Conservation (phyloP, 2,329 filamentous ascomycete species). For the Zasmidium angulare region DNA sequence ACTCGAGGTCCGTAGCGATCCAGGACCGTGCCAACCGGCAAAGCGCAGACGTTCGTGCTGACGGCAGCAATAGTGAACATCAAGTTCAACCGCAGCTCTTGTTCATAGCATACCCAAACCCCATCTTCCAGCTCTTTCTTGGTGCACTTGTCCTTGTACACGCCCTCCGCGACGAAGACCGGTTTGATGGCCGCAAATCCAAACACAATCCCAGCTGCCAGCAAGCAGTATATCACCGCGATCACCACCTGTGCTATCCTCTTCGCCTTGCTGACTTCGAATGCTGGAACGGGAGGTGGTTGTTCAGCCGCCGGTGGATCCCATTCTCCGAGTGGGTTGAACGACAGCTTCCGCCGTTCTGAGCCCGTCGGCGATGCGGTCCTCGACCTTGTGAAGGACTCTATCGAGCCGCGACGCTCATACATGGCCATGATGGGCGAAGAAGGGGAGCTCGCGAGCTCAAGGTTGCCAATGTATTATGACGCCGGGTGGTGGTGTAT, state of each 20-base stretch:
- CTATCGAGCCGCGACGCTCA: slow-evolving; percentile 29
- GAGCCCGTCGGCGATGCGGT: slow-evolving; percentile 34
- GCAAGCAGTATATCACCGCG: slow-evolving; percentile 70
- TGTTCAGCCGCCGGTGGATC: slow-evolving; percentile 39
- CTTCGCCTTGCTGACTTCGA: slow-evolving; percentile 55
- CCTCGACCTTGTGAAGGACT: slow-evolving; percentile 28
- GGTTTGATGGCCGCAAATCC: slow-evolving; percentile 85
- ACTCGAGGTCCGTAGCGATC: slow-evolving; percentile 79
- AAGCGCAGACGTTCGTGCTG: slow-evolving; percentile 79
- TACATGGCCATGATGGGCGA: slow-evolving; percentile 24
- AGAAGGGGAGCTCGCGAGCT: slow-evolving; percentile 7
- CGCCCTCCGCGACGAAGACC: slow-evolving; percentile 69
- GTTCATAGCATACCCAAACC: slow-evolving; percentile 56
- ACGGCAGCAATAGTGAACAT: slow-evolving; percentile 93
- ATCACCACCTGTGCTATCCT: slow-evolving; percentile 65
- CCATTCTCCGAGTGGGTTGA: slow-evolving; percentile 51
- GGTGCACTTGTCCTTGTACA: slow-evolving; percentile 67
- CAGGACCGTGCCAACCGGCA: slow-evolving; percentile 81
- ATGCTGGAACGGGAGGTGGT: slow-evolving; percentile 47
- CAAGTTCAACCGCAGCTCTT: slow-evolving; percentile 69
- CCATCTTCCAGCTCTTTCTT: slow-evolving; percentile 50
- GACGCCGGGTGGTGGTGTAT: slow-evolving; percentile 1
- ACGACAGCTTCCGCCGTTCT: slow-evolving; percentile 49
- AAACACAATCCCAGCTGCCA: slow-evolving; percentile 78
- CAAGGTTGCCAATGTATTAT: not conserved